phyloP scores from a whole-genome alignment of 2,329 filamentous ascomycete species.

The Mollisiaceae sp. region DNA sequence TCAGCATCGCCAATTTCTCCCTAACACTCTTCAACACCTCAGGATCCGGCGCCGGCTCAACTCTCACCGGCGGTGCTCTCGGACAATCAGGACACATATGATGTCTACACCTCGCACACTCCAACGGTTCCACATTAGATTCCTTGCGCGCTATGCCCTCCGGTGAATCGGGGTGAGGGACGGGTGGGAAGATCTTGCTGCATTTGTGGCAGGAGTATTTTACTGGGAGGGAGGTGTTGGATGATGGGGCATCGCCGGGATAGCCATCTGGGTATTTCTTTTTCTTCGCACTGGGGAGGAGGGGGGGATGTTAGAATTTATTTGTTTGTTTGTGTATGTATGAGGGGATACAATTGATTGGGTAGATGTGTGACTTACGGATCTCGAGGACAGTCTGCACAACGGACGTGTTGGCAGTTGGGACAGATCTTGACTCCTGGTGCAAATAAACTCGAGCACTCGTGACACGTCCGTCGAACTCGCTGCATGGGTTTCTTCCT shows the following conservation, averaged over 20 bases:
- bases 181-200: constrained; percentile 58
- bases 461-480: constrained; percentile 77
- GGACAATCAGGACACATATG: constrained; percentile 64
- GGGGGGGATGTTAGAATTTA: constrained; percentile 26
- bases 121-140: constrained; percentile 40
- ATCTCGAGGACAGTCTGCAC: constrained; percentile 80
- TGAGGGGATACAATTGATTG: no score
- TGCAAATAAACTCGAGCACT: constrained; percentile 69
- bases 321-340: no score
- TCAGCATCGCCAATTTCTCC: constrained; percentile 52
- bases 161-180: constrained; percentile 30
- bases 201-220: constrained; percentile 68
- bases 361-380: constrained; percentile 61
- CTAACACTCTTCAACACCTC: constrained; percentile 63
- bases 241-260: constrained; percentile 59
- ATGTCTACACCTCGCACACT: constrained; percentile 65
- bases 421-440: constrained; percentile 61
- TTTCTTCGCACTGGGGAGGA: constrained; percentile 66
- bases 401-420: constrained; percentile 74
- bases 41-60: constrained; percentile 66
- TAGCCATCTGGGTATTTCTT: constrained; percentile 73
- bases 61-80: constrained; percentile 51
- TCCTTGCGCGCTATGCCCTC: constrained; percentile 18
- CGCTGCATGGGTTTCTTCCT: constrained; percentile 75
- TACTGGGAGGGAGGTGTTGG: constrained; percentile 47